Evolutionary conservation across 140 eudicot genomes (phyloP).

Genomic region (Senecio squalidus): DNA sequence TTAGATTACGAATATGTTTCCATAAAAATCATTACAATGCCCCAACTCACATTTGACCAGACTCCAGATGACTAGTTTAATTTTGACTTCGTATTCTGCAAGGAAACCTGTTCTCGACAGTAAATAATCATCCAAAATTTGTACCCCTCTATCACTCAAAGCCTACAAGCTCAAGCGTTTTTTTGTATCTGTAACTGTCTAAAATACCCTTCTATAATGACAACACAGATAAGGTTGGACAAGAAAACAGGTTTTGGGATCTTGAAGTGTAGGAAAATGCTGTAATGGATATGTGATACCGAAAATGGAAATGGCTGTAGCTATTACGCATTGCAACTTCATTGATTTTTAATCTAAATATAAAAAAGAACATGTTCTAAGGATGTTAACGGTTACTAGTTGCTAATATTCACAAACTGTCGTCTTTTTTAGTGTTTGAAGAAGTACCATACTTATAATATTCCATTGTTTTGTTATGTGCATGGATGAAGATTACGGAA

Average conservation of each 20-base stretch:
- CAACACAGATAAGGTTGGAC: neutral
- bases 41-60: too few species aligned
- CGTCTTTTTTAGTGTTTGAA: neutral
- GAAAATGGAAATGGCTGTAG: neutral
- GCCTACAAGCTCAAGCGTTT: too few species aligned
- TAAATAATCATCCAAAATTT: neutral
- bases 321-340: neutral
- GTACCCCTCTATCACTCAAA: neutral
- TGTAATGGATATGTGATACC: too few species aligned
- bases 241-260: neutral
- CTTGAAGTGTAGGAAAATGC: neutral
- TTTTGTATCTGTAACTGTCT: too few species aligned
- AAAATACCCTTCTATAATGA: too few species aligned
- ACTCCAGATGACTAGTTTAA: too few species aligned
- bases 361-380: neutral
- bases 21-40: too few species aligned
- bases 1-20: too few species aligned
- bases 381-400: neutral
- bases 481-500: slow-evolving; percentile 58
- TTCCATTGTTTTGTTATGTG: neutral
- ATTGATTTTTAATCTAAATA: neutral
- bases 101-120: too few species aligned
- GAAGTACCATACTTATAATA: neutral
- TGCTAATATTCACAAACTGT: neutral
- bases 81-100: too few species aligned